Evolutionary conservation across 352 stramenopile genomes (phyloP).

Genomic region (Phytophthora macrochlamydospora): DNA sequence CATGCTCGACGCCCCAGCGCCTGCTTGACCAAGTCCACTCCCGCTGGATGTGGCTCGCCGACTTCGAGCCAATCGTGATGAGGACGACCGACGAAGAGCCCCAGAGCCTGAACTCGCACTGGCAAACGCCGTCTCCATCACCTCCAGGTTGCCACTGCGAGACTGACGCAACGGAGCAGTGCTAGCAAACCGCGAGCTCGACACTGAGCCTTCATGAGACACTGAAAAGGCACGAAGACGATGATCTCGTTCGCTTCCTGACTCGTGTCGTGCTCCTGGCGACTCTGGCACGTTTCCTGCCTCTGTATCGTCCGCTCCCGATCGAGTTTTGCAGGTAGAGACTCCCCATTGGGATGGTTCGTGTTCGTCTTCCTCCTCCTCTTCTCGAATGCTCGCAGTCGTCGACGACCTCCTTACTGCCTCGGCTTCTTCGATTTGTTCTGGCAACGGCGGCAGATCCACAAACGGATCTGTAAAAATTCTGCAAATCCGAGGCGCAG

Average conservation of each 20-base stretch:
- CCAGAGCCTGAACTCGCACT: slow-evolving; percentile 52
- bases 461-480: slow-evolving; percentile 88
- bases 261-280: slow-evolving; percentile 5
- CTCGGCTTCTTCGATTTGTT: slow-evolving; percentile 26
- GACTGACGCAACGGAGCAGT: slow-evolving; percentile 45
- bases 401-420: slow-evolving; percentile 18
- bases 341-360: slow-evolving; percentile 17
- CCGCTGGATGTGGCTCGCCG: slow-evolving; percentile 63
- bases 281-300: neutral
- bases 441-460: slow-evolving; percentile 29
- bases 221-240: slow-evolving; percentile 44
- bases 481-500: slow-evolving; percentile 90
- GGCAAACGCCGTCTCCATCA: slow-evolving; percentile 71
- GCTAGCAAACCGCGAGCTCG: slow-evolving; percentile 36
- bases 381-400: slow-evolving; percentile 61
- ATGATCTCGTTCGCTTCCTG: slow-evolving; percentile 16
- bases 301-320: slow-evolving; percentile 6
- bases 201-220: slow-evolving; percentile 31
- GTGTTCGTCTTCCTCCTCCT: slow-evolving; percentile 56
- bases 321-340: slow-evolving; percentile 18
- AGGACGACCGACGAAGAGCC: slow-evolving; percentile 53
- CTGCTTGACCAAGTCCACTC: slow-evolving; percentile 14
- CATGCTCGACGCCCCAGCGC: slow-evolving; percentile 24
- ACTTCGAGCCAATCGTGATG: slow-evolving; percentile 55
- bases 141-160: slow-evolving; percentile 66